Evolutionary conservation across 495 filamentous ascomycete species (phyloP).

Genomic region (Elaphomyces granulatus): DNA sequence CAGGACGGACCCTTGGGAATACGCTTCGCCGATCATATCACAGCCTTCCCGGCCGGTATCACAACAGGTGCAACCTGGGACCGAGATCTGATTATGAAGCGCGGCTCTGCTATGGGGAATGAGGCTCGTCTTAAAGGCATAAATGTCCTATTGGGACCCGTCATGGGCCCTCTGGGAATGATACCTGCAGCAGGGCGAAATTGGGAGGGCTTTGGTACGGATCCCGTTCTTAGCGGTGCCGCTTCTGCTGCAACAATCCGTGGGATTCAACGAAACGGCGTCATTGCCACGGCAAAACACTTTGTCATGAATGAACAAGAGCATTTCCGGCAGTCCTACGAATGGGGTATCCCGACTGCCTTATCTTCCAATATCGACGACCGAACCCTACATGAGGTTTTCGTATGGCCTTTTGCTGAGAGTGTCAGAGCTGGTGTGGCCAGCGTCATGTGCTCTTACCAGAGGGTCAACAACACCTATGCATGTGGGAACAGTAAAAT

Average conservation of each 20-base stretch:
- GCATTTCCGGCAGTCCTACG: constrained; percentile 59
- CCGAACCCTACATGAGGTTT: constrained; percentile 68
- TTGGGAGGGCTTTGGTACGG: constrained; percentile 77
- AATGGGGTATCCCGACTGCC: constrained; percentile 63
- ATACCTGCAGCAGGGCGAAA: constrained; percentile 80
- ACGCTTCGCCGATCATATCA: constrained; percentile 59
- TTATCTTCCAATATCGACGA: constrained; percentile 75
- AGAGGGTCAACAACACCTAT: constrained; percentile 83
- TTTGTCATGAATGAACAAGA: constrained; percentile 78
- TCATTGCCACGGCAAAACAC: constrained; percentile 79
- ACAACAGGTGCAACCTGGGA: constrained; percentile 87
- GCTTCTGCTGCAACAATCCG: constrained; percentile 53
- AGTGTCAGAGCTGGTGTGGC: constrained; percentile 76
- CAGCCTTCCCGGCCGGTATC: constrained; percentile 71
- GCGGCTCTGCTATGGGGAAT: constrained; percentile 50
- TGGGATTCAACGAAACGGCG: constrained; percentile 65
- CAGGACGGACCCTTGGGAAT: constrained; percentile 85
- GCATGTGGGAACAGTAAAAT: constrained; percentile 86
- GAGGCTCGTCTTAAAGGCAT: constrained; percentile 61
- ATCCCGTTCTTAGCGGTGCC: constrained; percentile 60
- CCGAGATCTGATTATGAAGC: constrained; percentile 56
- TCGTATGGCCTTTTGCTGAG: constrained; percentile 84
- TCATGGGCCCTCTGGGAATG: constrained; percentile 64
- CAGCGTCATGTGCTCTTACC: constrained; percentile 79
- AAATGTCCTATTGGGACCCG: constrained; percentile 61